phyloP scores from a whole-genome alignment of 192 early-diverging fungal genomes.

The Allomyces javanicus region DNA sequence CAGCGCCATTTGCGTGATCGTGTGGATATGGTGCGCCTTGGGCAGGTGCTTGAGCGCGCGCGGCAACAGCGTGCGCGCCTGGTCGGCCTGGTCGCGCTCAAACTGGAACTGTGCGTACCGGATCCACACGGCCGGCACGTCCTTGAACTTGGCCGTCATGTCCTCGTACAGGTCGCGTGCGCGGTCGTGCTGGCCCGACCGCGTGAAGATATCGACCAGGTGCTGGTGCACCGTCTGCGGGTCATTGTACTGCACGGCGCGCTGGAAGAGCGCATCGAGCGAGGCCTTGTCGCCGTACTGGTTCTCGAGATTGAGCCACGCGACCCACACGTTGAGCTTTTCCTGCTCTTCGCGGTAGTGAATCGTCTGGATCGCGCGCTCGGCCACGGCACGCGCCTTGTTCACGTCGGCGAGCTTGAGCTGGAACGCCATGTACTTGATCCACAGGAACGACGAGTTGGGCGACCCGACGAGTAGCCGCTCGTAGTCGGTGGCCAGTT shows the following conservation, averaged over 20 bases:
- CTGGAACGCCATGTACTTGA: conserved; percentile 99
- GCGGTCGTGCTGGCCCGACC: conserved; percentile 46
- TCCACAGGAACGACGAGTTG: conserved; percentile 92
- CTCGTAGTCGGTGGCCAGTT: conserved; percentile 71
- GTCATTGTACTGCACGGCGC: conserved; percentile 66
- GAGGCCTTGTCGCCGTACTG: conserved; percentile 68
- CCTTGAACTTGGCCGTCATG: conserved; percentile 67
- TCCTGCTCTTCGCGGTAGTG: conserved; percentile 82
- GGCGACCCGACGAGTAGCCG: conserved; percentile 81
- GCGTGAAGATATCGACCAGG: conserved; percentile 75
- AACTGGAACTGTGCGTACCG: conserved; percentile 63
- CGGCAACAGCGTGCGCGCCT: conserved; percentile 63
- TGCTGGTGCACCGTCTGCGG: conserved; percentile 76
- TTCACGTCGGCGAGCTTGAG: conserved; percentile 77
- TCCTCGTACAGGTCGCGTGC: conserved; percentile 51
- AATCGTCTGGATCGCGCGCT: conserved; percentile 84
- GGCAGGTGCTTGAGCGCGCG: conserved; percentile 61
- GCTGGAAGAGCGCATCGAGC: conserved; percentile 64
- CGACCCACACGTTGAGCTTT: conserved; percentile 96
- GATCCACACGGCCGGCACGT: conserved; percentile 81
- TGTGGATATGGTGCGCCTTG: conserved; percentile 90
- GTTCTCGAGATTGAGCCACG: conserved; percentile 88
- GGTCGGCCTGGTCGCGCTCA: conserved; percentile 45
- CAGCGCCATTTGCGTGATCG: conserved; percentile 83
- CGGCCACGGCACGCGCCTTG: conserved; percentile 81